Conservation (phyloP, 2,329 filamentous ascomycete species). For the Cladosporium sp. region DNA sequence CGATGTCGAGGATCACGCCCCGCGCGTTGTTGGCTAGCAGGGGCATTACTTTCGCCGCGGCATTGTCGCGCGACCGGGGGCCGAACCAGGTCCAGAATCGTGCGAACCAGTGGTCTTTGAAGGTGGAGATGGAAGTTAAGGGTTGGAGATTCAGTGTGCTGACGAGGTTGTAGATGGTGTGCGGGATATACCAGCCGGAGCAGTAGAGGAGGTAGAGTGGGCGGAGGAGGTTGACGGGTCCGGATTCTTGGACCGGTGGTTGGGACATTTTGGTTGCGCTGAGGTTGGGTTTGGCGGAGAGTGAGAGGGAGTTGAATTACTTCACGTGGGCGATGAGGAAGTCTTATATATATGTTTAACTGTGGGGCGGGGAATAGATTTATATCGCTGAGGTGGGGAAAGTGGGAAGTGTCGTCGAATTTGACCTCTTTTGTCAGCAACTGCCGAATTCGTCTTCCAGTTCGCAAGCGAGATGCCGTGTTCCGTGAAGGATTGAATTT, state of each 20-base stretch:
- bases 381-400: not conserved
- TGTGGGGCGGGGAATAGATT: not conserved
- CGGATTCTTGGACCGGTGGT: not conserved
- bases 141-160: constrained; percentile 21
- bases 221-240: constrained; percentile 29
- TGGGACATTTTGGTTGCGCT: not conserved
- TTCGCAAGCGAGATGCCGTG: too few species aligned
- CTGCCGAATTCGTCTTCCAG: too few species aligned
- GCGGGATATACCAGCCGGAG: constrained; percentile 49
- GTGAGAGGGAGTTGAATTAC: too few species aligned
- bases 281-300: too few species aligned
- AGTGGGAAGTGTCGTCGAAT: not conserved
- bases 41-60: constrained; percentile 46
- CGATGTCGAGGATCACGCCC: constrained; percentile 59
- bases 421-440: too few species aligned
- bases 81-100: constrained; percentile 57
- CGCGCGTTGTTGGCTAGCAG: constrained; percentile 48
- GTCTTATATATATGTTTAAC: too few species aligned
- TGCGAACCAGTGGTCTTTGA: constrained; percentile 53
- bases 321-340: too few species aligned
- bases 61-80: constrained; percentile 45
- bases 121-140: constrained; percentile 24
- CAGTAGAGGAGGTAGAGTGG: constrained; percentile 46
- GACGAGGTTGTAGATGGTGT: constrained; percentile 45
- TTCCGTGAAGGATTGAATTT: too few species aligned